These are phyloP conservation scores for Dactylellina haptotyla DNA, from an alignment of 2,329 filamentous ascomycete species.

Conservation along the genomic window DNA sequence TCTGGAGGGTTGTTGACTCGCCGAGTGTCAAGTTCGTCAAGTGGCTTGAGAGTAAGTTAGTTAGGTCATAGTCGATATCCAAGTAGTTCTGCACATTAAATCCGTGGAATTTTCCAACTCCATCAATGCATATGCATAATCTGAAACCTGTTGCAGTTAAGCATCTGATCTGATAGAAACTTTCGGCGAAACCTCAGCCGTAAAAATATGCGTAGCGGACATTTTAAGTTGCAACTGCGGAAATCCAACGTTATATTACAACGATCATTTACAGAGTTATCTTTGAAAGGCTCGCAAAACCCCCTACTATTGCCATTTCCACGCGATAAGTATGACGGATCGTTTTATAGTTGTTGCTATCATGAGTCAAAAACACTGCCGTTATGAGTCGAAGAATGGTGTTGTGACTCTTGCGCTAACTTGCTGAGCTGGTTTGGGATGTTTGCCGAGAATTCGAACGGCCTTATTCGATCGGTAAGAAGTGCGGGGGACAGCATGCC, in stretches of 20 bases:
- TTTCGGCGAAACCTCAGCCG: too few relatives aligned
- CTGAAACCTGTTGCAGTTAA: slow-evolving; percentile 12
- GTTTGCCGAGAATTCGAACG: slow-evolving; percentile 14
- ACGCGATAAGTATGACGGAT: slow-evolving; percentile 16
- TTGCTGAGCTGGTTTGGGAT: slow-evolving; percentile 3
- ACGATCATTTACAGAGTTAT: not conserved
- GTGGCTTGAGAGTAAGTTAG: slow-evolving; percentile 63
- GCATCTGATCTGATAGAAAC: too few relatives aligned
- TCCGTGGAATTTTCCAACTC: too few relatives aligned
- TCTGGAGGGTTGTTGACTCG: slow-evolving; percentile 69
- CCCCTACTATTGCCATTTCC: not conserved
- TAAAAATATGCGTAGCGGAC: too few relatives aligned
- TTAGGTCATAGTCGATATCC: not conserved
- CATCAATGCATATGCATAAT: slow-evolving; percentile 6
- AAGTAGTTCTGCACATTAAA: not conserved
- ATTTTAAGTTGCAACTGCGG: slow-evolving; percentile 18
- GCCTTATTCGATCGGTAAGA: slow-evolving; percentile 8
- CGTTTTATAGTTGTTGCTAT: slow-evolving; percentile 3
- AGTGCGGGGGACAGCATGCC: slow-evolving; percentile 18
- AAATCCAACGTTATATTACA: slow-evolving; percentile 34
- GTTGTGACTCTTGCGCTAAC: slow-evolving; percentile 46
- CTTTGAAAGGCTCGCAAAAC: not conserved
- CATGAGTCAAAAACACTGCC: slow-evolving; percentile 19
- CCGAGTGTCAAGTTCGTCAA: slow-evolving; percentile 66
- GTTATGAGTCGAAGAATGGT: slow-evolving; percentile 28